These are phyloP conservation scores for Paragyromitra xinjiangensis DNA, from an alignment of 495 filamentous ascomycete species.

Conservation along the genomic window DNA sequence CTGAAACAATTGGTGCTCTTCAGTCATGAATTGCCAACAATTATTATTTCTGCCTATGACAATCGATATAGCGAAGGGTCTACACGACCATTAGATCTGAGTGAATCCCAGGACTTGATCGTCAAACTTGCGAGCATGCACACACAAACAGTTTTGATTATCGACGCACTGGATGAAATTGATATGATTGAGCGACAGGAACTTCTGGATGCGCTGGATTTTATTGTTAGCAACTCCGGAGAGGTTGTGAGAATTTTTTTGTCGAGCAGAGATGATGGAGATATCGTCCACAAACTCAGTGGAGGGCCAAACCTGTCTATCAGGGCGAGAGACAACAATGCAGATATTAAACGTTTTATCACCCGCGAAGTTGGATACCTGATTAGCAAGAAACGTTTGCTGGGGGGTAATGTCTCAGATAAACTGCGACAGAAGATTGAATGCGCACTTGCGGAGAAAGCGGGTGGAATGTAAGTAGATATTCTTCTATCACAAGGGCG, in stretches of 20 bases:
- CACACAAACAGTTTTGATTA: too few species aligned
- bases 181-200: too few species aligned
- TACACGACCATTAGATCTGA: too few species aligned
- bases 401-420: not conserved
- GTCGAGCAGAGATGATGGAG: not conserved
- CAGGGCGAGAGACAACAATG: not conserved
- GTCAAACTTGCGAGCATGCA: too few species aligned
- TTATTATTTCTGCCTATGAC: too few species aligned
- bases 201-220: too few species aligned
- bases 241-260: not conserved
- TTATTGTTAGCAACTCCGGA: too few species aligned
- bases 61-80: too few species aligned
- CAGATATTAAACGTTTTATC: not conserved
- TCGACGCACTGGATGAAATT: too few species aligned
- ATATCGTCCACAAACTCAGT: not conserved
- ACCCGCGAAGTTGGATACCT: not conserved
- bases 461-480: not conserved
- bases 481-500: too few species aligned
- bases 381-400: not conserved
- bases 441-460: not conserved
- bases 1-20: constrained; percentile 6
- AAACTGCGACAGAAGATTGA: not conserved
- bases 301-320: not conserved
- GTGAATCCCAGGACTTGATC: too few species aligned
- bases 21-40: too few species aligned